Evolutionary conservation across 1,284 basidiomycete species (phyloP).

Genomic region (Malassezia pachydermatis): DNA sequence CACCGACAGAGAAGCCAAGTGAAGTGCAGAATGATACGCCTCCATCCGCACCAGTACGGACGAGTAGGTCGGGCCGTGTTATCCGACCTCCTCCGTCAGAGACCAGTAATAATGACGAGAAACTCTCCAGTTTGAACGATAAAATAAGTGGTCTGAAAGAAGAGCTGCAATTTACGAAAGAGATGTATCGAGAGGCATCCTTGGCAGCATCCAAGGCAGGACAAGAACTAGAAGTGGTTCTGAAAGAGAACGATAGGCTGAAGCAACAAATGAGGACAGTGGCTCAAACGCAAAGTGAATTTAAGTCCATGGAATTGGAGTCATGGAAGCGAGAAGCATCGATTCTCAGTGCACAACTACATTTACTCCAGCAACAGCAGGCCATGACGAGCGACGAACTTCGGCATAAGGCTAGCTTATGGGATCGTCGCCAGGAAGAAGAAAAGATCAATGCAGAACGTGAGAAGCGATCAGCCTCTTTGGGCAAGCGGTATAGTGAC

Average conservation of each 20-base stretch:
- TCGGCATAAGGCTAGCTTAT: no score
- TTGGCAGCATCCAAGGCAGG: background rate
- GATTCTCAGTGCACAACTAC: background rate
- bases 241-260: background rate
- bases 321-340: background rate
- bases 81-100: background rate
- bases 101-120: background rate
- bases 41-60: no score
- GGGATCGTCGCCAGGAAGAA: no score
- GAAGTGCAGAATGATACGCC: no score
- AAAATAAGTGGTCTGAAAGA: background rate
- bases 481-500: no score
- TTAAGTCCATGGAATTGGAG: background rate
- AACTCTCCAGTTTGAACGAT: background rate
- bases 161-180: slow-evolving; percentile 5
- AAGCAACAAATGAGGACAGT: slow-evolving; percentile 2
- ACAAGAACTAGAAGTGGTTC: background rate
- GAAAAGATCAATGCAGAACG: no score
- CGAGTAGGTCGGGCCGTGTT: slow-evolving; percentile 3
- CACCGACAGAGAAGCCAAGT: no score
- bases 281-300: background rate
- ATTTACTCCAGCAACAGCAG: background rate
- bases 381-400: no score
- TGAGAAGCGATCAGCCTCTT: no score
- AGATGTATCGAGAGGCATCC: slow-evolving; percentile 12